Conservation (phyloP, 1,284 basidiomycete species). For the Melampsora americana region DNA sequence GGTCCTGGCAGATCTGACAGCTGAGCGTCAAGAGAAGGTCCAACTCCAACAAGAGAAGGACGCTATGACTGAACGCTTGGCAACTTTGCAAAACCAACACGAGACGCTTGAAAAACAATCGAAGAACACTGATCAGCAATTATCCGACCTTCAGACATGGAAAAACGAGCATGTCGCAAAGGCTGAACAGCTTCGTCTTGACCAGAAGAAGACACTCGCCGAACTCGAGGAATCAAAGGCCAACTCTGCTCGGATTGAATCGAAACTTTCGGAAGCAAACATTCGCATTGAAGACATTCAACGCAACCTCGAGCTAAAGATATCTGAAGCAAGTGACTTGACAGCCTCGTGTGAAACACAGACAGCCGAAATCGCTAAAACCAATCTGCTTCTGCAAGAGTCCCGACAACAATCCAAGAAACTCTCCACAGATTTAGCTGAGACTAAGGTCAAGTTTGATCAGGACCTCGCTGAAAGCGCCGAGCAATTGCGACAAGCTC, state of each 20-base stretch:
- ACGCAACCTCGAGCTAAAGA: slow-evolving; percentile 10
- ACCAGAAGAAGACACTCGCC: background rate
- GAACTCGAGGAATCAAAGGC: slow-evolving; percentile 6
- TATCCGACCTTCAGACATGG: slow-evolving; percentile 3
- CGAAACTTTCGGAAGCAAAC: slow-evolving; percentile 4
- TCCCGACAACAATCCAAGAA: slow-evolving; percentile 3
- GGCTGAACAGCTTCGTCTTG: slow-evolving; percentile 12
- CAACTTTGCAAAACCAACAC: background rate
- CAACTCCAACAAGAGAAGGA: background rate
- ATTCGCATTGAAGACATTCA: slow-evolving; percentile 16
- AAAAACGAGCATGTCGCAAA: background rate
- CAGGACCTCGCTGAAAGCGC: background rate
- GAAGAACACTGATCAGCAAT: background rate
- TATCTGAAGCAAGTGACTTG: slow-evolving; percentile 18
- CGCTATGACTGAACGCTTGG: background rate
- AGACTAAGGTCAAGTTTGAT: background rate
- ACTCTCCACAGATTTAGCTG: background rate
- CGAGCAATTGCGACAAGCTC: background rate
- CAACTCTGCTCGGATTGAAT: slow-evolving; percentile 2
- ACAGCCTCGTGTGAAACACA: slow-evolving; percentile 7
- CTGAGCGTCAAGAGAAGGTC: slow-evolving; percentile 17
- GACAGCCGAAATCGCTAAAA: slow-evolving; percentile 4
- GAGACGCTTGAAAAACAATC: background rate
- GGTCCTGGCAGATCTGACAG: background rate
- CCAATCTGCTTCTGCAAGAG: slow-evolving; percentile 6